phyloP scores from a whole-genome alignment of 331 rosid genomes.

The Dryas integrifolia region DNA sequence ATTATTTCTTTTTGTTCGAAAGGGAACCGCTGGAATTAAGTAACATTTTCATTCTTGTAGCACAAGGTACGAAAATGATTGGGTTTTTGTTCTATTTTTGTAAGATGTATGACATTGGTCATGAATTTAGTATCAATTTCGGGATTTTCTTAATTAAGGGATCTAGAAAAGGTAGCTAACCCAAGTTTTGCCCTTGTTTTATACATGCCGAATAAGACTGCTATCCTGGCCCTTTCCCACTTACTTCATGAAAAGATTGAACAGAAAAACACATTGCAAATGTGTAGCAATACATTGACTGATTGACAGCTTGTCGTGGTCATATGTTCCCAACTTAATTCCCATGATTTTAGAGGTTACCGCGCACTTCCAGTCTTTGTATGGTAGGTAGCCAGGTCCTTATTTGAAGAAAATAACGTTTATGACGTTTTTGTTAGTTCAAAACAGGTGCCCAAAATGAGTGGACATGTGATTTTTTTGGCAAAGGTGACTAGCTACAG shows the following conservation, averaged over 20 bases:
- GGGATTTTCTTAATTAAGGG: background rate
- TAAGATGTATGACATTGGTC: background rate
- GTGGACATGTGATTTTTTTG: too few relatives aligned
- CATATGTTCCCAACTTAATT: background rate
- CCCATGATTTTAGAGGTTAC: background rate
- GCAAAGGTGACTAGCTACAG: background rate
- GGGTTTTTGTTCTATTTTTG: background rate
- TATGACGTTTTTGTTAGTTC: background rate
- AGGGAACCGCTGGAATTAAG: too few relatives aligned
- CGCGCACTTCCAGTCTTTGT: background rate
- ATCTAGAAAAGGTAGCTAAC: background rate
- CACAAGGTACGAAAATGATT: background rate
- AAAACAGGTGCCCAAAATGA: background rate
- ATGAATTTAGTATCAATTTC: background rate
- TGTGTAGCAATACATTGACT: background rate
- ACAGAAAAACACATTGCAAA: background rate
- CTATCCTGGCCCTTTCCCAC: background rate
- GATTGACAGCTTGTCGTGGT: background rate
- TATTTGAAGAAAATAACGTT: background rate
- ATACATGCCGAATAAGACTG: background rate
- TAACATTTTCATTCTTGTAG: background rate
- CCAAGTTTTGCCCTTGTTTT: background rate
- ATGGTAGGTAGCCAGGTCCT: background rate
- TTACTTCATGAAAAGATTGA: slow-evolving; percentile 3
- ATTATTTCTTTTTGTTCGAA: too few relatives aligned